A percentile compares a stretch with the other conserved stretches of the same genome.
These are phyloP conservation scores for Penicillium hordei DNA, from an alignment of 2,329 filamentous ascomycete genomes.

Conservation along the genomic window DNA sequence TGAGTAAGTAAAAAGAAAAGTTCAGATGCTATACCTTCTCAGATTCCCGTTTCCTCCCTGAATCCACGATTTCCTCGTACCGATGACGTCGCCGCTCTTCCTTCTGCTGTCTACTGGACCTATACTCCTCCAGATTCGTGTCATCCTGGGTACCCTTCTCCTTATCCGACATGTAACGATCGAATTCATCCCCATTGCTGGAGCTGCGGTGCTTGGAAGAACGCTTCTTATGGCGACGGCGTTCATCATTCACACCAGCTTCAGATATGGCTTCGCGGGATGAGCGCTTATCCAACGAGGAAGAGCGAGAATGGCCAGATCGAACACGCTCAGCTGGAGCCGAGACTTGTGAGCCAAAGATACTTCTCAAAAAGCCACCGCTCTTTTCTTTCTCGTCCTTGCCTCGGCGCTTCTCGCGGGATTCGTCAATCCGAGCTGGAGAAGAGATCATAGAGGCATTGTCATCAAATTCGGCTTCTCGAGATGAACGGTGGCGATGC, in stretches of 20 bases:
- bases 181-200: constrained; percentile 45
- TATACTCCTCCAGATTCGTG: constrained; percentile 34
- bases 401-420: constrained; percentile 31
- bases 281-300: constrained; percentile 30
- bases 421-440: constrained; percentile 33
- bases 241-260: constrained; percentile 38
- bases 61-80: constrained; percentile 40
- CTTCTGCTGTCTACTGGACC: constrained; percentile 35
- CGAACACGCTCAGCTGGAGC: constrained; percentile 26
- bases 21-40: constrained; percentile 43
- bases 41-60: constrained; percentile 31
- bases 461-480: constrained; percentile 35
- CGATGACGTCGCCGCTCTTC: constrained; percentile 39
- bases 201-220: constrained; percentile 39
- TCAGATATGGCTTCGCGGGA: constrained; percentile 40
- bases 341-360: constrained; percentile 42
- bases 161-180: constrained; percentile 48
- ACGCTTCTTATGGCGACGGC: constrained; percentile 49
- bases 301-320: constrained; percentile 15
- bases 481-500: constrained; percentile 13
- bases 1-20: constrained; percentile 28
- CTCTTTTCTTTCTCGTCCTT: constrained; percentile 36
- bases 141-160: constrained; percentile 46
- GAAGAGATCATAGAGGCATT: constrained; percentile 37
- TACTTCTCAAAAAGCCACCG: constrained; percentile 37